Base-by-base conservation (phyloP, 371 early-diverging fungal genomes). In the Mucor racemosus region DNA sequence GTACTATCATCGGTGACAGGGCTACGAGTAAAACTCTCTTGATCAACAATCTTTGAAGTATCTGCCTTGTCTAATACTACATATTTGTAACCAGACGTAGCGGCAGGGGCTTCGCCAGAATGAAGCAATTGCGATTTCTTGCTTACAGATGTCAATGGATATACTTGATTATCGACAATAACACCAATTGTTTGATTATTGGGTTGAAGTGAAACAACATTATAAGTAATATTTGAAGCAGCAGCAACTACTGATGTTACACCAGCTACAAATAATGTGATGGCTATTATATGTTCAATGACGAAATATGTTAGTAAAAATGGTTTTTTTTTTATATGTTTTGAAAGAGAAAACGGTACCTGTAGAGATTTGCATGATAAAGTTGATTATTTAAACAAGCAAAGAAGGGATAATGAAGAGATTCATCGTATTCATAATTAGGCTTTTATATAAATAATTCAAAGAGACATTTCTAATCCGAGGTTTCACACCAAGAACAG, bases 1-100 rank as follows among this genome's bases (percentile, higher is more conserved):
- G 72, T 70, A 17, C 15, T 57, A 21, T 46, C 33, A 4, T 39
- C 26, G 5, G 34, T 19, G 3, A 61, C 48, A 17, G 55, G 72
- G 3, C 26, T 7, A 3, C 70, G 65, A n/a, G 58, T 61, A 9
- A 69, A 69, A n/a, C 46, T 60, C 33, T 69, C 70, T 50, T 63
- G 40, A 17, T 72, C 67, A 31, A 59, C 36, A 31, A 56, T 61
- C 13, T 8, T 53, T 6, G 48, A 15, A 1, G 40, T 17, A 15
- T 42, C 38, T 9, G 21, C 38, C 4, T 66, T 35, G 35, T 41
- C 34, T 31, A 65, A 33, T 40, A 58, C 21, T 15, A 55, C 72
- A 34, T 72, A 72, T 6, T 33, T 55, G 35, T 72, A 72, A 11
- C 53, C 53, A 4, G 21, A 7, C 6, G 39, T 10, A 26, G 72